Base-by-base conservation (phyloP, 2,329 filamentous ascomycete genomes). In the Xylaria digitata region DNA sequence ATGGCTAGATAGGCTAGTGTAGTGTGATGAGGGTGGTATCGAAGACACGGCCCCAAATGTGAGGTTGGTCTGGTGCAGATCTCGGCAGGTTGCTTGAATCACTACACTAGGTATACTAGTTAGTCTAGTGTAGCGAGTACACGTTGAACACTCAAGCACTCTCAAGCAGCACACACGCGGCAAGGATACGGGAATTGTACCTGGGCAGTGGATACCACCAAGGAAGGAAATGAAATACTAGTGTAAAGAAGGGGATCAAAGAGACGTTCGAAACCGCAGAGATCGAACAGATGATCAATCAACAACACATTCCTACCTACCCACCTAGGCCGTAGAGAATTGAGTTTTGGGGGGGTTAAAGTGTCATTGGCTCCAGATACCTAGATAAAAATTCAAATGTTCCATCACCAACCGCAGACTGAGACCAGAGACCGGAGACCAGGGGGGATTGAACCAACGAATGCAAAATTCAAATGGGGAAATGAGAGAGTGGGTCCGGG, bases 1-100 rank as follows among this genome's bases (percentile, higher is more conserved):
- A 30, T 26, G 52, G 57, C 43, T 52, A 50, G 53, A 58, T 19
- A 32, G 52, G 50, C 52, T 57, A 59, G 56, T 37, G 52, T 46
- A 46, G 5, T 6, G 52, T 23, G 50, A n/a, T 17, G 23, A 58
- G 40, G 49, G 55, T 64, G 30, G 54, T 53, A 40, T 58, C 45
- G 48, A 61, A 56, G 63, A 23, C 43, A 59, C 40, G 40, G 54
- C 30, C 54, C 54, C 37, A 50, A 49, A 26, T 37, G 32, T 55
- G 43, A 50, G 49, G 52, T 34, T 61, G 43, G 63, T 61, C 37
- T 61, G 21, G 48, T 46, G 49, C 64, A 63, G 64, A 59, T 63
- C 59, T 66, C 54, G 54, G 59, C 32, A 66, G 42, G 54, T 53
- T 65, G 49, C 63, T 57, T 53, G 23, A 42, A 55, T 56, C 17